Conservation (phyloP, 2,329 filamentous ascomycete genomes). For the Seiridium unicorne region DNA sequence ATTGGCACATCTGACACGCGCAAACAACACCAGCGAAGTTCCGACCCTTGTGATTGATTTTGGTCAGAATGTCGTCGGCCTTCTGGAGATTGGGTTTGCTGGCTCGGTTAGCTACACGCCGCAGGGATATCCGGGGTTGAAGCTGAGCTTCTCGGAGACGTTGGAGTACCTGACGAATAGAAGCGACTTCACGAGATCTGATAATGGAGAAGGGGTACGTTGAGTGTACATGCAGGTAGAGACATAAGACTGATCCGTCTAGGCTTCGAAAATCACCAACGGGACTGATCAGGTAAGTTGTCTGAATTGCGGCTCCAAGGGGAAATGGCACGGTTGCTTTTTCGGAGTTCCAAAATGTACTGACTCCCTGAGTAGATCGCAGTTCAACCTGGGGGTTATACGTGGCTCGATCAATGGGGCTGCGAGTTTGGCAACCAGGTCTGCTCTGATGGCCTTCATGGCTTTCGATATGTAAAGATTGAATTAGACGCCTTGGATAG, state of each 20-base stretch:
- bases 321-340: neutral
- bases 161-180: conserved; percentile 39
- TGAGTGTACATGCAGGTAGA: conserved; percentile 7
- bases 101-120: conserved; percentile 24
- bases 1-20: conserved; percentile 30
- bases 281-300: conserved; percentile 44
- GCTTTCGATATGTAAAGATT: conserved; percentile 51
- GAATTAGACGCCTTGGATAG: conserved; percentile 39
- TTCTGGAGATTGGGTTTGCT: conserved; percentile 40
- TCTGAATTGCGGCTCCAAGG: neutral
- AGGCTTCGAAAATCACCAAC: conserved; percentile 29
- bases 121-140: conserved; percentile 35
- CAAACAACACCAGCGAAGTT: conserved; percentile 11
- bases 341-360: neutral
- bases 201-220: conserved; percentile 27
- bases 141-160: conserved; percentile 48
- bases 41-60: conserved; percentile 48
- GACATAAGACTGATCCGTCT: conserved; percentile 8
- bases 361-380: conserved; percentile 33
- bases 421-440: conserved; percentile 41
- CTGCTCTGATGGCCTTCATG: conserved; percentile 51
- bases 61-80: conserved; percentile 44
- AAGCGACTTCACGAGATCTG: conserved; percentile 48
- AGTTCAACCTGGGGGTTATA: conserved; percentile 37
- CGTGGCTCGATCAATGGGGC: conserved; percentile 43